Evolutionary conservation across 2,329 filamentous ascomycete species (phyloP).

Genomic region (Cercospora nicotianae): DNA sequence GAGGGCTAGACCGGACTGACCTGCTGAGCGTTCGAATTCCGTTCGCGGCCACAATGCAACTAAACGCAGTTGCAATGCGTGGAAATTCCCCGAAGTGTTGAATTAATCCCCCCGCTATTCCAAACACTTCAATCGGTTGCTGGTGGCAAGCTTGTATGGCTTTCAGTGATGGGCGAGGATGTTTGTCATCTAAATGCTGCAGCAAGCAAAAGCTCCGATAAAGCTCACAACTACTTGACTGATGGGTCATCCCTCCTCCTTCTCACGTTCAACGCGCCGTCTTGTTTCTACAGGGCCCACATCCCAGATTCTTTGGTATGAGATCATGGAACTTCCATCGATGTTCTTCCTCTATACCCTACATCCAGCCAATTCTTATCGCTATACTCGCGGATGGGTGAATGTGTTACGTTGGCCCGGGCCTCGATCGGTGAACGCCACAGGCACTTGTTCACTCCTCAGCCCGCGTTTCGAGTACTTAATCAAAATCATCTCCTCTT

Average conservation of each 20-base stretch:
- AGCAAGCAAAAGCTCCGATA: neutral
- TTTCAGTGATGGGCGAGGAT: neutral
- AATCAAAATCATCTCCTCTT: neutral
- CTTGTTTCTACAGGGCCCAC: neutral
- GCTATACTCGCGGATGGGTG: neutral
- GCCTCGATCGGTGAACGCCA: neutral
- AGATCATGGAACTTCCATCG: neutral
- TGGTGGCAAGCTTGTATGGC: neutral
- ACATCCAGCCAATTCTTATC: neutral
- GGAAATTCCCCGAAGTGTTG: neutral
- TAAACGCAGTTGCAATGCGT: neutral
- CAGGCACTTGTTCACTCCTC: neutral
- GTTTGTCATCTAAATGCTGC: neutral
- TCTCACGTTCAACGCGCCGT: neutral
- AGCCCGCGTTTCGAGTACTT: neutral
- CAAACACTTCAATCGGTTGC: neutral
- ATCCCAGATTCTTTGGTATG: neutral
- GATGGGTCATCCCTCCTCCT: neutral
- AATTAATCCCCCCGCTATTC: neutral
- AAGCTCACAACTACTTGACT: neutral
- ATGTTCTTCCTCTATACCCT: neutral
- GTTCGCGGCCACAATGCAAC: neutral
- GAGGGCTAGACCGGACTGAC: neutral
- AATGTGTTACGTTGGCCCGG: neutral
- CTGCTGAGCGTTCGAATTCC: neutral